Evolutionary conservation across 2,329 filamentous ascomycete genomes (phyloP).

Genomic region (Triangularia verruculosa): DNA sequence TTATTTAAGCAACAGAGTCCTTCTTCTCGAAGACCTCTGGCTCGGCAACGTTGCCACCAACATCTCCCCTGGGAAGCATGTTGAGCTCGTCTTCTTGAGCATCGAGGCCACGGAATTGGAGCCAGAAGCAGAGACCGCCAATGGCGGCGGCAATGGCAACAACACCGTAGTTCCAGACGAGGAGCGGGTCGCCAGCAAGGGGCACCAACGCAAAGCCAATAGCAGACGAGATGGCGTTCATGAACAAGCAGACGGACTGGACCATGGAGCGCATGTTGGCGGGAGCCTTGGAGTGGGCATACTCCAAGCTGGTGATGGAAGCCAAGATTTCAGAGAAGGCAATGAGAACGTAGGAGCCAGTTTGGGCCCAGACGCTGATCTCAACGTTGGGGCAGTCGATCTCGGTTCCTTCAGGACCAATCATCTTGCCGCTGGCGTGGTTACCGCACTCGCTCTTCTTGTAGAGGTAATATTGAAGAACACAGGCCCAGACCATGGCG

Average conservation of each 20-base stretch:
- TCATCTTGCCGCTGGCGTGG: constrained; percentile 32
- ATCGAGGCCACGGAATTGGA: constrained; percentile 58
- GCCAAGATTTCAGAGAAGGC: constrained; percentile 49
- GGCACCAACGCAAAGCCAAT: constrained; percentile 57
- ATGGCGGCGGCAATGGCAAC: constrained; percentile 64
- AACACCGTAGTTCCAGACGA: constrained; percentile 71
- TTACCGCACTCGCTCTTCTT: constrained; percentile 56
- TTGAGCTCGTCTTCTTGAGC: constrained; percentile 63
- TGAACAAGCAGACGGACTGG: constrained; percentile 65
- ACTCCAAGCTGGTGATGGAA: constrained; percentile 62
- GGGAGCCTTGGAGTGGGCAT: constrained; percentile 73
- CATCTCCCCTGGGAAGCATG: constrained; percentile 37
- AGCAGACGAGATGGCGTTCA: constrained; percentile 64
- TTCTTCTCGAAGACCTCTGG: constrained; percentile 6
- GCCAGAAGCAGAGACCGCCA: constrained; percentile 66
- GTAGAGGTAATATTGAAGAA: constrained; percentile 63
- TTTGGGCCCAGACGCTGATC: constrained; percentile 63
- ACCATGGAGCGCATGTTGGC: constrained; percentile 74
- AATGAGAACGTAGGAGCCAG: constrained; percentile 47
- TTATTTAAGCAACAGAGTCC: neutral
- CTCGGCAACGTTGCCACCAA: constrained; percentile 8
- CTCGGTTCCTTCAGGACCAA: constrained; percentile 36
- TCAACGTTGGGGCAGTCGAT: constrained; percentile 48
- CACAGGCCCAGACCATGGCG: constrained; percentile 56
- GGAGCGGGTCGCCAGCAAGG: constrained; percentile 55